Evolutionary conservation across 805 yeast species (phyloP), one percentile per base, ranked within the genome.

Genomic region (Wilhelminamyces savonicus): DNA sequence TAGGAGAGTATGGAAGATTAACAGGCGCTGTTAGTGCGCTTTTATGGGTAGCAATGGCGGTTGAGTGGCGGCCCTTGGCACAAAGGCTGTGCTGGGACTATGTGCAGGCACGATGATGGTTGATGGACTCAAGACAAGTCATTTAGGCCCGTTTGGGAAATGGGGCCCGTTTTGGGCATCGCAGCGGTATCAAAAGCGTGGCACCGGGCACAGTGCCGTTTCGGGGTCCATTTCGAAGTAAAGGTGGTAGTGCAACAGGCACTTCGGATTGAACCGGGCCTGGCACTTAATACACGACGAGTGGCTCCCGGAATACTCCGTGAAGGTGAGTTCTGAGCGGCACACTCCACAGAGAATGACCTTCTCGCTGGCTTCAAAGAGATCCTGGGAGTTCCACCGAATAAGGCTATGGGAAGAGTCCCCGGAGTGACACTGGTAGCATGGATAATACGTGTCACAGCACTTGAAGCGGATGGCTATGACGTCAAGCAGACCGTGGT

Each of bases 291-390:
- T 12, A 29, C 70, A 63, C 6, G 14, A 12, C 11, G 28, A 11
- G 12, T 41, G 37, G 21, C 24, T 21, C 1, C 24, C 23, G 16
- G 32, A 21, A 28, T 63, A 63, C 37, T 59, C 44, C 1, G 26
- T 30, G 30, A 57, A 60, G 1, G 54, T 47, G 31, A 59, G 33
- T 29, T 52, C 54, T 13, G 28, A 9, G 14, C 43, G 34, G 34
- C 70, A 64, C n/a, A 31, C 38, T 4, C 70, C 70, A 34, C 70
- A 64, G 9, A 60, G 40, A 3, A 64, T 37, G 20, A 59, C 62
- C 22, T 5, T 35, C 26, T n/a, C 16, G 31, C 31, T 37, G 32
- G 32, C 21, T 2, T 22, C 32, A 7, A 47, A n/a, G 8, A 17
- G 27, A 7, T 39, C 41, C 5, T 7, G 7, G 11, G 12, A 23